These are phyloP conservation scores for Aspergillus versicolor DNA, from an alignment of 2,329 filamentous ascomycete genomes.

Conservation along the genomic window DNA sequence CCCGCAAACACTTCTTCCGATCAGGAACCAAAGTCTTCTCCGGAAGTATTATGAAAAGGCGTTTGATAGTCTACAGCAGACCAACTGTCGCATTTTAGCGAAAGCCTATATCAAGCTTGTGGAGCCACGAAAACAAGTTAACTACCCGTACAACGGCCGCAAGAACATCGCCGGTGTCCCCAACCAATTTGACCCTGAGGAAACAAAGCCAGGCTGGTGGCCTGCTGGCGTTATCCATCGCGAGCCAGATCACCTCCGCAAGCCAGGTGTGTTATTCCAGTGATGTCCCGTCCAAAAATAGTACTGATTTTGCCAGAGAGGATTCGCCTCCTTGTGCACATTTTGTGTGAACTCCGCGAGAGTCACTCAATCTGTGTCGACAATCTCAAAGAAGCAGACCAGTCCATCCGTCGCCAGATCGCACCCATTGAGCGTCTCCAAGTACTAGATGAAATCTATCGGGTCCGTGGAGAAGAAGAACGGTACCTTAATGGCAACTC, in stretches of 20 bases:
- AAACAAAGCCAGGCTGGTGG: conserved; percentile 38
- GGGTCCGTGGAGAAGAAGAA: conserved; percentile 34
- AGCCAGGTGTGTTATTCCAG: conserved; percentile 24
- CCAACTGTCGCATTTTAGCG: conserved; percentile 36
- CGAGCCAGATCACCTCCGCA: conserved; percentile 36
- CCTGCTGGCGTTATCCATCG: conserved; percentile 31
- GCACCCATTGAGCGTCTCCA: conserved; percentile 27
- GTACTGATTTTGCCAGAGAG: conserved; percentile 21
- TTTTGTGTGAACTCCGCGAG: conserved; percentile 35
- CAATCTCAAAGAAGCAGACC: conserved; percentile 33
- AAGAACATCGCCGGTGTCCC: conserved; percentile 30
- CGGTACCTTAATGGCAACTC: conserved; percentile 29
- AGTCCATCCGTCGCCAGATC: conserved; percentile 35
- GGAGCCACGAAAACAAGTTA: conserved; percentile 37
- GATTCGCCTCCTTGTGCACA: conserved; percentile 32
- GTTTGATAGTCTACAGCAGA: conserved; percentile 35
- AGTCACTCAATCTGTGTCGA: conserved; percentile 33
- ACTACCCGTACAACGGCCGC: conserved; percentile 37
- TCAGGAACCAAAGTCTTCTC: conserved; percentile 24
- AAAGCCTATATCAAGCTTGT: conserved; percentile 39
- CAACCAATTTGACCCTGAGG: conserved; percentile 32
- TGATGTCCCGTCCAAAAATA: too few relatives aligned
- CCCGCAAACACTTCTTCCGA: conserved; percentile 25
- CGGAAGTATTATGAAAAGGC: conserved; percentile 34
- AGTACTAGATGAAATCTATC: conserved; percentile 37